These are phyloP conservation scores for Ganoderma leucocontextum DNA, from an alignment of 1,284 basidiomycete species.

Conservation along the genomic window DNA sequence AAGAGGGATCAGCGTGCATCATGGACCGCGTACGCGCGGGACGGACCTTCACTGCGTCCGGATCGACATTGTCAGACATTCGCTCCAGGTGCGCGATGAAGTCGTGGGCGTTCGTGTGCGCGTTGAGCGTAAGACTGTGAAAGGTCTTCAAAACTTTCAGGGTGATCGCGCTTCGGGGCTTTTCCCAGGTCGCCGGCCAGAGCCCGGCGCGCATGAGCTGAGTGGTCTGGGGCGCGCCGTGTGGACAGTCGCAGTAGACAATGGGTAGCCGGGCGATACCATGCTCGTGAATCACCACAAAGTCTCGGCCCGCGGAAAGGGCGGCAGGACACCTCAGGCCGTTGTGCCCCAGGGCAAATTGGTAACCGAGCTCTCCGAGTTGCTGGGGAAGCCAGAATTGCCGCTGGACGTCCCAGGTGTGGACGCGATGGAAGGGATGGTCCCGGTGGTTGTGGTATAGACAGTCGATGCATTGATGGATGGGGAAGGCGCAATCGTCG, in stretches of 20 bases:
- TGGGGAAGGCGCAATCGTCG: not conserved
- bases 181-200: constrained; percentile 31
- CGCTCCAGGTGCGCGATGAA: constrained; percentile 17
- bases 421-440: not conserved
- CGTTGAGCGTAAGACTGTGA: constrained; percentile 18
- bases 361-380: not conserved
- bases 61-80: constrained; percentile 13
- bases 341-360: not conserved
- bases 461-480: not conserved
- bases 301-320: not conserved
- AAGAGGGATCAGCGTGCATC: too few relatives aligned
- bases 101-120: constrained; percentile 22
- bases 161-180: constrained; percentile 25
- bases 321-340: not conserved
- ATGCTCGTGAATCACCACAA: not conserved
- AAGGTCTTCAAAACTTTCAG: constrained; percentile 15
- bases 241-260: not conserved
- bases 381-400: not conserved
- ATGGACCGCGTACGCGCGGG: too few relatives aligned
- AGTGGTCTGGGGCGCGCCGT: accelerated
- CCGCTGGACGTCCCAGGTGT: not conserved
- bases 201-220: constrained; percentile 27
- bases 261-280: not conserved
- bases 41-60: constrained; percentile 16
- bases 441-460: not conserved